phyloP scores from a whole-genome alignment of 202 grass and related monocot species.

The Eragrostis tef region DNA sequence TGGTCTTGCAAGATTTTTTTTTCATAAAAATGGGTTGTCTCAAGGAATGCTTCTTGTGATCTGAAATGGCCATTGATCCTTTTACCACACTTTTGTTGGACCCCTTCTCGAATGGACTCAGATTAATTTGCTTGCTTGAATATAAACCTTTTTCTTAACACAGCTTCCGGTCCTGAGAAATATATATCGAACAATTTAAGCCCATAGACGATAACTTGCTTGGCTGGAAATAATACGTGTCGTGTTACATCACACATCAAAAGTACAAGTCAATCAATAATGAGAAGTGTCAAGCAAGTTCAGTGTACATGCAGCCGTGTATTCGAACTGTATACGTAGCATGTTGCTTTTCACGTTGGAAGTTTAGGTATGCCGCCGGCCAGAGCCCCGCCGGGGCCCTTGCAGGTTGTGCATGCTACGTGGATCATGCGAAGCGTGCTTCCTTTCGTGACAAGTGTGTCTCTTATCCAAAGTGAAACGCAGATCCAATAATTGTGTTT shows the following conservation, averaged over 20 bases:
- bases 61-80: neutral
- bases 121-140: no score
- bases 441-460: slow-evolving; percentile 20
- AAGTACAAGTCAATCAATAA: neutral
- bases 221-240: no score
- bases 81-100: neutral
- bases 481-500: neutral
- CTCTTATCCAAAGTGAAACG: slow-evolving; percentile 12
- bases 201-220: no score
- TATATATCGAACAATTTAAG: no score
- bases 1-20: neutral
- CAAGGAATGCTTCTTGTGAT: neutral
- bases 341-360: neutral
- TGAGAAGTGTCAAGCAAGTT: no score
- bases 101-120: neutral
- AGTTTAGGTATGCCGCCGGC: neutral
- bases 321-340: neutral
- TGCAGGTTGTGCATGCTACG: neutral
- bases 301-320: neutral
- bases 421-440: neutral
- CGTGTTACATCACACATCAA: no score
- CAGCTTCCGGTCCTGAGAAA: no score
- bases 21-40: neutral
- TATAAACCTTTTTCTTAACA: no score
- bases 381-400: neutral